phyloP scores from a whole-genome alignment of 441 rosid genomes.

The Populus hybrid region DNA sequence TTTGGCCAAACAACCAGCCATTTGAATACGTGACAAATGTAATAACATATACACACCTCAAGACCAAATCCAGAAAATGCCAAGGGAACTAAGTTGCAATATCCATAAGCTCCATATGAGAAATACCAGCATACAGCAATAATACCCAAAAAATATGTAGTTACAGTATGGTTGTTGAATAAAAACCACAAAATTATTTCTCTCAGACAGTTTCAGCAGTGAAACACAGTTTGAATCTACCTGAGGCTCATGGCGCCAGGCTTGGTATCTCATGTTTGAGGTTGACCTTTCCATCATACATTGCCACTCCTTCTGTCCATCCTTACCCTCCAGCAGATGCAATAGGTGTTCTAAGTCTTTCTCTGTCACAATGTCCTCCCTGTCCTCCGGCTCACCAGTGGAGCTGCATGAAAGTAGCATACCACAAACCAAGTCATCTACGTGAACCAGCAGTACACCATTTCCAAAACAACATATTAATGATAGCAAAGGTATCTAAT shows the following conservation, averaged over 20 bases:
- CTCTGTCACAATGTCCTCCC: constrained; percentile 57
- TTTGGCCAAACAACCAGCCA: neutral
- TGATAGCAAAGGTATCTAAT: neutral
- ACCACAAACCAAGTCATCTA: constrained; percentile 17
- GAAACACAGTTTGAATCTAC: constrained; percentile 30
- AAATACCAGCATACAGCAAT: neutral
- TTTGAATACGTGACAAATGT: neutral
- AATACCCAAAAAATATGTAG: neutral
- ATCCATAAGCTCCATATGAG: neutral
- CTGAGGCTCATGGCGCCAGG: constrained; percentile 91
- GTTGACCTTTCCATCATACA: constrained; percentile 75
- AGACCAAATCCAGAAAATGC: neutral
- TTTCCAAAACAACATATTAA: neutral
- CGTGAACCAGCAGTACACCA: constrained; percentile 6
- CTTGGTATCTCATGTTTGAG: constrained; percentile 77
- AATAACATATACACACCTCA: neutral
- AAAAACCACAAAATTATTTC: neutral
- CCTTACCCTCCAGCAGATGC: constrained; percentile 64
- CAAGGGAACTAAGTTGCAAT: neutral
- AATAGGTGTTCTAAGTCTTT: constrained; percentile 74
- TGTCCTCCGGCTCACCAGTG: constrained; percentile 25
- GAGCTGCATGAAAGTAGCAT: constrained; percentile 27
- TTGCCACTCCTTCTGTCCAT: constrained; percentile 81
- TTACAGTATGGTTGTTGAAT: neutral
- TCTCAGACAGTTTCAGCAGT: neutral